Conservation (phyloP, 306 rosid genomes). For the Malus sieversii region DNA sequence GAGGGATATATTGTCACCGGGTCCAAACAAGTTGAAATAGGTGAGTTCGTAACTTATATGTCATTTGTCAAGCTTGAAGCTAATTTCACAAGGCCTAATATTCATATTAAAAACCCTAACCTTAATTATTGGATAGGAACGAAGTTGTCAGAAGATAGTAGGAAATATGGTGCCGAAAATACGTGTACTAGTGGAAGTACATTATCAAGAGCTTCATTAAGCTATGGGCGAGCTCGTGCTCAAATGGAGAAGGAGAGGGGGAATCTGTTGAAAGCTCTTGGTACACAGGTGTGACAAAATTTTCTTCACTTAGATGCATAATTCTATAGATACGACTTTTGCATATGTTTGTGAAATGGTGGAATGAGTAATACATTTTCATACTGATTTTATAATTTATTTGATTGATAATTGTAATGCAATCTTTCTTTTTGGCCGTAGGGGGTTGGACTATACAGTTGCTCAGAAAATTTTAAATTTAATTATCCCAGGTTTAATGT, state of each 20-base stretch:
- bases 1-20: slow-evolving; percentile 96
- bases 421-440: background rate
- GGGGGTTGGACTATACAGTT: background rate
- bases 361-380: background rate
- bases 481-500: background rate
- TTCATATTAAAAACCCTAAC: slow-evolving; percentile 6
- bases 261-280: slow-evolving; percentile 77
- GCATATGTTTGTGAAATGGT: background rate
- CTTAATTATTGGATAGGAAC: slow-evolving; percentile 55
- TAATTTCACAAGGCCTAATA: background rate
- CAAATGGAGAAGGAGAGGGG: slow-evolving; percentile 98
- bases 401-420: background rate
- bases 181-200: slow-evolving; percentile 93
- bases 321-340: slow-evolving; percentile 1
- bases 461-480: background rate
- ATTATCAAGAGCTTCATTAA: slow-evolving; percentile 70
- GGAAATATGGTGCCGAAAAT: slow-evolving; percentile 90
- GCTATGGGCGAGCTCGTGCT: slow-evolving; percentile 73
- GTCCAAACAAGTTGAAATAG: slow-evolving; percentile 95
- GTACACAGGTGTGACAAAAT: slow-evolving; percentile 66
- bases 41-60: slow-evolving; percentile 31
- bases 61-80: background rate
- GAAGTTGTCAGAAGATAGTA: slow-evolving; percentile 92
- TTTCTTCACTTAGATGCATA: background rate
- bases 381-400: background rate